Base-by-base conservation (phyloP, 2,329 filamentous ascomycete genomes). In the Arachnopeziza araneosa region DNA sequence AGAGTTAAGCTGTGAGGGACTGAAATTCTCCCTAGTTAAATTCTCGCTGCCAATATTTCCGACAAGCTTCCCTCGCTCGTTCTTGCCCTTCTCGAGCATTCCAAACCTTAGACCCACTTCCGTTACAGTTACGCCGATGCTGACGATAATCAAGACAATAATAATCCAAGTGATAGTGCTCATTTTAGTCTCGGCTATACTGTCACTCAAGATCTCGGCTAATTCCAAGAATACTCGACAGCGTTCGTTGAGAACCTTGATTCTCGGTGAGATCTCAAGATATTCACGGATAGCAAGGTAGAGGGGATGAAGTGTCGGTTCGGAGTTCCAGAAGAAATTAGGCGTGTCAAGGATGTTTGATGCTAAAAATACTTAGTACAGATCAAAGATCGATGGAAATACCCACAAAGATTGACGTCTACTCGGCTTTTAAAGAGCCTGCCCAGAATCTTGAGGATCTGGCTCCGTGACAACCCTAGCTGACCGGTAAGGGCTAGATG, bases 321-420 rank as follows among this genome's bases (percentile, higher is more conserved):
- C 95, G 12, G 90, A 90, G 74, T 98, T 93, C 95, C 95, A 99
- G 81, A 98, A 96, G 81, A 97, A 97, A 73, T 93, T 96, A 62
- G 93, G 93, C 0, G 96, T 91, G 74, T 97, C 93, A 60, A 97
- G 88, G 73, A 97, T 93, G 72, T 98, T 98, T 22, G 90, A 96
- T 61, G 92, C 91, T 96, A 44, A 62, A 21, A 7, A 14, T 36
- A 58, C 65, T 69, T 66, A 67, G 61, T 67, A 60, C 52, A 21
- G 7, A 49, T 5, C 50, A 51, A 60, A n/a, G 50, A 52, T 26
- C 21, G 50, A 0, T 21, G 14, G 32, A 52, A 55, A 23, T 30
- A 79, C 90, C 80, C 85, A 96, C 93, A 98, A 23, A 99, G 83
- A 74, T 99, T 99, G 56, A 99, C 96, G 68, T 99, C 93, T 1